phyloP scores from a whole-genome alignment of 345 rosid species.

The Eutrema yunnanense region DNA sequence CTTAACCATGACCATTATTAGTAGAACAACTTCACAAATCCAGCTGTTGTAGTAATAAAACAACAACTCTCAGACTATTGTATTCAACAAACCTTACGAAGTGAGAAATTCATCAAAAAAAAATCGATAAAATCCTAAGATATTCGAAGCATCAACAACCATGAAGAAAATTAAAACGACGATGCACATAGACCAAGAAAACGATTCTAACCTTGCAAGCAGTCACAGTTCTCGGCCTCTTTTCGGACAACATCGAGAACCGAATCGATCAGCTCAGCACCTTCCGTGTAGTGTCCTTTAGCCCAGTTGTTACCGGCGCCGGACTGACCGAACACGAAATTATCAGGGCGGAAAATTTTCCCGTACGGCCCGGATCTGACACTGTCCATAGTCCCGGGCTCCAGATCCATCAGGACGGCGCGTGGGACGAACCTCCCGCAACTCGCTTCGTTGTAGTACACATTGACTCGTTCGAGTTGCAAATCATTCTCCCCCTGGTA shows the following conservation, averaged over 20 bases:
- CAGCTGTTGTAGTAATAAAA: not conserved
- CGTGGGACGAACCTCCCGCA: slow-evolving; percentile 70
- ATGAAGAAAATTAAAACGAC: not conserved
- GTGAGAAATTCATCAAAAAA: not conserved
- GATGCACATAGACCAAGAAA: not conserved
- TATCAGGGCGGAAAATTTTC: slow-evolving; percentile 33
- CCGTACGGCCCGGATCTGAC: slow-evolving; percentile 74
- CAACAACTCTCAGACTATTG: not conserved
- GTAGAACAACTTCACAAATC: not conserved
- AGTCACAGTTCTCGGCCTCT: slow-evolving; percentile 34
- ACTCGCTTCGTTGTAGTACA: slow-evolving; percentile 73
- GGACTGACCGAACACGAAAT: slow-evolving; percentile 32
- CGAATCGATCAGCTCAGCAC: slow-evolving; percentile 33
- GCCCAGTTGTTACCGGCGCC: slow-evolving; percentile 36
- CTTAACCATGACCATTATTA: not conserved
- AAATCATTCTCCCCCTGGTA: slow-evolving; percentile 55
- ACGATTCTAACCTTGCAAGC: slow-evolving; percentile 23
- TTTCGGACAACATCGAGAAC: slow-evolving; percentile 33
- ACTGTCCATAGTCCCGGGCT: slow-evolving; percentile 80
- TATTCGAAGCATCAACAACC: not conserved
- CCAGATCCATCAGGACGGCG: slow-evolving; percentile 72
- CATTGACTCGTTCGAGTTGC: slow-evolving; percentile 73
- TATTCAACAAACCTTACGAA: not conserved
- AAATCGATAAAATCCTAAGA: not conserved
- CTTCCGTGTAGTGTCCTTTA: slow-evolving; percentile 33